Base-by-base conservation (phyloP, 768 basidiomycete species). In the Lactarius sp. region DNA sequence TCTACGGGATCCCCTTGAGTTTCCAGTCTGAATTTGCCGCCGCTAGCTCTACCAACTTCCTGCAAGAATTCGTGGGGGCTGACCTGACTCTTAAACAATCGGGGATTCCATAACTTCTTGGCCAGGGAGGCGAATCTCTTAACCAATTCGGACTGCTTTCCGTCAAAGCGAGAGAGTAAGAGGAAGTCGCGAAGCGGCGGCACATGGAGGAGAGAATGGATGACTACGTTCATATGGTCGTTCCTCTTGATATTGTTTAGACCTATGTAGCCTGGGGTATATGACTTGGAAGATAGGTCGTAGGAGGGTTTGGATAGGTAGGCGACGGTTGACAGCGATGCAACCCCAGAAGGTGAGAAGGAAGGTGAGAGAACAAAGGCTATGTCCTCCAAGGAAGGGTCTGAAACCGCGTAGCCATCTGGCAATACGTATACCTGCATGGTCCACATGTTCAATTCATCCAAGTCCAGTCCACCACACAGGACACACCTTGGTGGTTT, bases 11-110 rank as follows among this genome's bases (percentile, higher is more conserved):
- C 97, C 1, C 97, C 97, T 76, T 94, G 93, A 71, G 90, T 81
- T 71, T 96, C 95, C 68, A 98, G 80, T 66, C 92, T 86, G 77
- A 95, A 98, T 76, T 92, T 94, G 16, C 92, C 94, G 52, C 78
- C 82, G 70, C 92, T 95, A 54, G 89, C 88, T 67, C 93, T 82
- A 69, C 89, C 88, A 60, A 98, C 95, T 76, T 98, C 97, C 75
- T 99, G 97, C 60, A 99, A 77, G 73, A 98, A 94, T 73, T 99
- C 97, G 73, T 99, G 97, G n/a, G 97, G 97, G 69, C 88, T 92
- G 69, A 98, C 94, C 81, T 99, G 97, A 64, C 90, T 88, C 75
- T 99, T 99, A 84, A 99, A 99, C 60, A 96, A 77, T 56, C 87
- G 80, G 9, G 95, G 93, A 75, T 97, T 98, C 97, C 97, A 99